phyloP scores from a whole-genome alignment of 768 basidiomycete genomes.

The Psilocybe azurescens region DNA sequence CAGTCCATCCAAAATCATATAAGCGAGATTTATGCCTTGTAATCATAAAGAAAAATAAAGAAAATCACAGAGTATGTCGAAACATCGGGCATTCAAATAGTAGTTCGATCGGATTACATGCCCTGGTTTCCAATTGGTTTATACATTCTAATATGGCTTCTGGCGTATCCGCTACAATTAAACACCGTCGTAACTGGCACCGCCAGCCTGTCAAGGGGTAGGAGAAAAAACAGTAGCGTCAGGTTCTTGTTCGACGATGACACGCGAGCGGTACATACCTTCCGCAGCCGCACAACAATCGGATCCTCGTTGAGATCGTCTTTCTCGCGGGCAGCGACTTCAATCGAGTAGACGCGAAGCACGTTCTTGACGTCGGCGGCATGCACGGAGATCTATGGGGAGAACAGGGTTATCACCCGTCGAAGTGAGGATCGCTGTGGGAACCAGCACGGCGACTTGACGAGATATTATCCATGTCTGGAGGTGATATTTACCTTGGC shows the following conservation, averaged over 20 bases:
- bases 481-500: slow-evolving; percentile 69
- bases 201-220: slow-evolving; percentile 66
- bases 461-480: slow-evolving; percentile 27
- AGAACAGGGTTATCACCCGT: slow-evolving; percentile 24
- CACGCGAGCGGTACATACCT: slow-evolving; percentile 52
- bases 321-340: slow-evolving; percentile 83
- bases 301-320: slow-evolving; percentile 89
- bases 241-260: slow-evolving; percentile 14
- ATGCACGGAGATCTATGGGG: slow-evolving; percentile 86
- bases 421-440: slow-evolving; percentile 34
- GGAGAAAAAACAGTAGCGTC: slow-evolving; percentile 22
- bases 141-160: slow-evolving; percentile 17
- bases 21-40: slow-evolving; percentile 3
- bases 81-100: neutral
- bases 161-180: slow-evolving; percentile 36
- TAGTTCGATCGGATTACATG: slow-evolving; percentile 1
- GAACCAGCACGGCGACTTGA: slow-evolving; percentile 30
- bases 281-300: slow-evolving; percentile 80
- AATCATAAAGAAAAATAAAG: neutral
- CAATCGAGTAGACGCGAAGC: slow-evolving; percentile 81
- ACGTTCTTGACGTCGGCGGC: slow-evolving; percentile 85
- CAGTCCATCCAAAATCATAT: slow-evolving; percentile 4
- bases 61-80: neutral
- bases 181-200: slow-evolving; percentile 88
- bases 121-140: slow-evolving; percentile 19